Conservation (phyloP, 192 early-diverging fungal species). For the Coemansia sp. region DNA sequence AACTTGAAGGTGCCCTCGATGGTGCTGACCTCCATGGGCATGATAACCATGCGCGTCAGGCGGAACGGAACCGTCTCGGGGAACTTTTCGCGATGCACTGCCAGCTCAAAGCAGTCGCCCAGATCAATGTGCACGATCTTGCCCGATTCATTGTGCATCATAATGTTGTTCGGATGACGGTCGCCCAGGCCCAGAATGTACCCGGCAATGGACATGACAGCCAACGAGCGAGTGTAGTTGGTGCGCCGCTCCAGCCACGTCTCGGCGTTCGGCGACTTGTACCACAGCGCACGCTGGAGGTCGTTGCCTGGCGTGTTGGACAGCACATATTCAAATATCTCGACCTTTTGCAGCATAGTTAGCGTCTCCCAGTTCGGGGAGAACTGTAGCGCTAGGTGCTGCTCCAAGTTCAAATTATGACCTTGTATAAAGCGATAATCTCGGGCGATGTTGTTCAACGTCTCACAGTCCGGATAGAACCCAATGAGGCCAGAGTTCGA, state of each 20-base stretch:
- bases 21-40: conserved; percentile 95
- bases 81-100: conserved; percentile 90
- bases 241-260: conserved; percentile 92
- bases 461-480: conserved; percentile 90
- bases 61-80: conserved; percentile 97
- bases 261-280: conserved; percentile 94
- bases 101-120: conserved; percentile 98
- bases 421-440: conserved; percentile 85
- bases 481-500: conserved; percentile 95
- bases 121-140: no score
- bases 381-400: conserved; percentile 84
- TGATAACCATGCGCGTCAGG: conserved; percentile 91
- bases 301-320: conserved; percentile 90
- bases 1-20: conserved; percentile 95
- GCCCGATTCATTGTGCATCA: conserved; percentile 85
- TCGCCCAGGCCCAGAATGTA: conserved; percentile 97
- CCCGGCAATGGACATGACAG: conserved; percentile 98
- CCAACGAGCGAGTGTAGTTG: no score
- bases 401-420: conserved; percentile 86
- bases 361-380: conserved; percentile 90
- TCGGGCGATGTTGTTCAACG: conserved; percentile 81
- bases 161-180: conserved; percentile 94
- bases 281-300: conserved; percentile 90
- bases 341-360: conserved; percentile 84
- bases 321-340: conserved; percentile 91